Evolutionary conservation across 164 flowering plant genomes (phyloP).

Genomic region (Magnolia kwangsiensis): DNA sequence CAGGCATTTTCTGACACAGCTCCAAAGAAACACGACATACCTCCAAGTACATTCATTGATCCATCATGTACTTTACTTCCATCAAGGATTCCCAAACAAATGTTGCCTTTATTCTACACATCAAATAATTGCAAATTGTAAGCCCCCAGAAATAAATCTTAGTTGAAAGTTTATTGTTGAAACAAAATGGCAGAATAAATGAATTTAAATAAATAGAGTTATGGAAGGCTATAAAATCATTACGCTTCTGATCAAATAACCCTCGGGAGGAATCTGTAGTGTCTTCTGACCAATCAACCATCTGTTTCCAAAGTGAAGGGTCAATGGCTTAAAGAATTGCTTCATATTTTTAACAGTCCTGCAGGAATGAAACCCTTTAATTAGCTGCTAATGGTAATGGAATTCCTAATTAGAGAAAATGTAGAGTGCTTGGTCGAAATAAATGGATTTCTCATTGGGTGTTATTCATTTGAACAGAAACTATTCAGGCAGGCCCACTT

Average conservation of each 20-base stretch:
- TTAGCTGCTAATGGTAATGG: not conserved
- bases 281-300: constrained; percentile 53
- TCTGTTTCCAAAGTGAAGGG: constrained; percentile 54
- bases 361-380: constrained; percentile 12
- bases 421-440: no score
- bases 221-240: constrained; percentile 11
- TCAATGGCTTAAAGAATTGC: constrained; percentile 57
- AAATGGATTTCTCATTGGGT: not conserved
- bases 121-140: not conserved
- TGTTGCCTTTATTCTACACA: constrained; percentile 62
- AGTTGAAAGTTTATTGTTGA: not conserved
- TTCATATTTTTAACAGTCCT: constrained; percentile 55
- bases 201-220: not conserved
- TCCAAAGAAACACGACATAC: constrained; percentile 21
- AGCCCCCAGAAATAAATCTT: not conserved
- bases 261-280: constrained; percentile 60
- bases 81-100: constrained; percentile 78
- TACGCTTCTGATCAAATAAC: constrained; percentile 64
- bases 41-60: constrained; percentile 65
- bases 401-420: not conserved
- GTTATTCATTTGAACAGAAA: not conserved
- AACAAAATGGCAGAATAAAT: not conserved
- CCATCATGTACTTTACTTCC: constrained; percentile 66
- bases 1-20: not conserved
- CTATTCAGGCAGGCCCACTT: not conserved